Conservation (phyloP, 2,329 filamentous ascomycete genomes). For the Lanzia echinophila region DNA sequence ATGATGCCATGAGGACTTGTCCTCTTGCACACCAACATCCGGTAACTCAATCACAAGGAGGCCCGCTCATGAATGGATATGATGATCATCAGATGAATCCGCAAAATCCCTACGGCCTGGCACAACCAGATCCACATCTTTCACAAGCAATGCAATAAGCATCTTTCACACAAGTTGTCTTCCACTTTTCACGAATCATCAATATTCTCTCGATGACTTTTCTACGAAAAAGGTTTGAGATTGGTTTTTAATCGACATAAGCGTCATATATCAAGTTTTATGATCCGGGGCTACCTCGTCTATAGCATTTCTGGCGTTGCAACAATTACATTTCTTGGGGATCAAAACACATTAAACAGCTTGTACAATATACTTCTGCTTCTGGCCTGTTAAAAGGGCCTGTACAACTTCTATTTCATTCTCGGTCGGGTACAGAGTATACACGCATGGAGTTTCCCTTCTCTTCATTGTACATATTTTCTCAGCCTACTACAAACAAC, state of each 20-base stretch:
- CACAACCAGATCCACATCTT: neutral
- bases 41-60: neutral
- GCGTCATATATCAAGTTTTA: no score
- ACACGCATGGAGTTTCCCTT: neutral
- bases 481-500: neutral
- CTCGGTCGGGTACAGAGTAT: neutral
- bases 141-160: neutral
- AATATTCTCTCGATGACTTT: neutral
- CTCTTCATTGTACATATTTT: neutral
- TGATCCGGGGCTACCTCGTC: neutral
- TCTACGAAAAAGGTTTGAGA: no score
- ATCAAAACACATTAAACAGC: neutral
- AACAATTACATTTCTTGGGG: neutral
- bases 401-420: neutral
- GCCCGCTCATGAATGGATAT: neutral
- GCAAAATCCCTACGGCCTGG: neutral
- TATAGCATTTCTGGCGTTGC: neutral
- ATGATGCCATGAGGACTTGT: constrained; percentile 94
- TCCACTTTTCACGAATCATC: neutral
- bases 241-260: neutral
- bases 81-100: neutral
- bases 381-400: neutral
- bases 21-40: constrained; percentile 61
- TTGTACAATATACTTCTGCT: neutral
- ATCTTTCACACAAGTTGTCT: neutral